Evolutionary conservation across 2,329 filamentous ascomycete species (phyloP), one percentile per base, ranked within the genome.

Genomic region (Chaetoscypha palmicola): DNA sequence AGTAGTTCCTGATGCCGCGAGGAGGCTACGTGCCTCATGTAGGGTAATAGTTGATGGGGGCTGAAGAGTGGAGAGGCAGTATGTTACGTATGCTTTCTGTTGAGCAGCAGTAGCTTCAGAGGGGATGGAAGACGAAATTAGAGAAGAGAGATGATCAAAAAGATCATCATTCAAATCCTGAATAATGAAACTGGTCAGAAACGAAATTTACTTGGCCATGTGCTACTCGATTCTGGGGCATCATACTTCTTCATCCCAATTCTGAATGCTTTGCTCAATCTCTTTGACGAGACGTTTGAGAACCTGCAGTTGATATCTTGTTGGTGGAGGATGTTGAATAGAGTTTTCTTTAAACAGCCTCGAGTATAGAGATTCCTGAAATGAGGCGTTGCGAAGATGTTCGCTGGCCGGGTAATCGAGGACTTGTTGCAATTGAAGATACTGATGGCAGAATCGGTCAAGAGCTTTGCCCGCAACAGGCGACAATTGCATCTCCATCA

Each of bases 191-290:
- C n/a, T n/a, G n/a, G n/a, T n/a, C n/a, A n/a, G n/a, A n/a, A n/a
- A n/a, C n/a, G n/a, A n/a, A n/a, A n/a, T n/a, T n/a, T n/a, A n/a
- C n/a, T n/a, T n/a, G n/a, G n/a, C n/a, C n/a, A n/a, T n/a, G n/a
- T n/a, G n/a, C n/a, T n/a, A n/a, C n/a, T n/a, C n/a, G n/a, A n/a
- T n/a, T n/a, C n/a, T n/a, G n/a, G 2, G 14, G 16, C 17, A 34
- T 34, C 85, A 70, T 83, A 94, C 90, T 82, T 94, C 79, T 72
- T 86, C 73, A 55, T 95, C 86, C 64, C 88, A 90, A 62, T 95
- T 80, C 45, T 77, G 72, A 37, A 94, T 87, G 24, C 83, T 77
- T 22, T 72, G 67, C 63, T 95, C 87, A 41, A 95, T 80, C 45
- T 71, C 76, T 5, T 71, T 66, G 10, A 88, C 68, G 24, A 96